A percentile compares a stretch with the other conserved stretches of the same genome.
These are phyloP conservation scores for Mortierella sp. DNA, from an alignment of 371 early-diverging fungal species.

Conservation along the genomic window DNA sequence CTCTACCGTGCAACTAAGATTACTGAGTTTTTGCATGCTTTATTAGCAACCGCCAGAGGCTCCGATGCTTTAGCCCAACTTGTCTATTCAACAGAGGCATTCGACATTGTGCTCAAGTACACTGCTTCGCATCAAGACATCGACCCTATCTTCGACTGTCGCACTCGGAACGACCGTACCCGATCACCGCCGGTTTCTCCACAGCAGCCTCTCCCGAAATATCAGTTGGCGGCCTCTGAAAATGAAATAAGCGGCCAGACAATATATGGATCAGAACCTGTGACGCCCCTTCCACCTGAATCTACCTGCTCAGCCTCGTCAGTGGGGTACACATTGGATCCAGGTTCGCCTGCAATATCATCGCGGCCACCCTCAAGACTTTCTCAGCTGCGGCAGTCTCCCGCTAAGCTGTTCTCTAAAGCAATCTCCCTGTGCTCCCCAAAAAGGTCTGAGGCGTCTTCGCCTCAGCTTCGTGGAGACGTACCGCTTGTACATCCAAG, in stretches of 20 bases:
- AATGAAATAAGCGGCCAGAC: no score
- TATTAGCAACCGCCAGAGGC: conserved; percentile 21
- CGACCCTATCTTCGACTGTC: conserved; percentile 15
- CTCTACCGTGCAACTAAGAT: no score
- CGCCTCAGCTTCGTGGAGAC: background rate
- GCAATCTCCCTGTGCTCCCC: conserved; percentile 5
- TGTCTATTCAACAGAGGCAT: conserved; percentile 46
- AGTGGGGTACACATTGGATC: no score
- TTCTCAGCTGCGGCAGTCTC: conserved; percentile 4
- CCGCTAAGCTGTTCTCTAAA: conserved; percentile 8
- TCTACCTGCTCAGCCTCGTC: no score
- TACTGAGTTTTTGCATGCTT: background rate
- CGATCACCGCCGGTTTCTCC: conserved; percentile 2
- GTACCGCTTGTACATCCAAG: background rate
- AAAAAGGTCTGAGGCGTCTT: background rate
- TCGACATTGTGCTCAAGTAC: conserved; percentile 39
- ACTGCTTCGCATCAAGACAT: conserved; percentile 25
- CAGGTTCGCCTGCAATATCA: no score
- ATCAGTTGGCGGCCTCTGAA: background rate
- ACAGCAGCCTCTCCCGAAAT: background rate
- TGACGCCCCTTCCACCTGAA: no score
- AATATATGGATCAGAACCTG: no score
- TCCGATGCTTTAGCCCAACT: conserved; percentile 42
- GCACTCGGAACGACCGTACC: background rate
- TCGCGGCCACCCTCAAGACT: background rate